These are phyloP conservation scores for Thelonectria blattea DNA, from an alignment of 2,329 filamentous ascomycete species.

Conservation along the genomic window DNA sequence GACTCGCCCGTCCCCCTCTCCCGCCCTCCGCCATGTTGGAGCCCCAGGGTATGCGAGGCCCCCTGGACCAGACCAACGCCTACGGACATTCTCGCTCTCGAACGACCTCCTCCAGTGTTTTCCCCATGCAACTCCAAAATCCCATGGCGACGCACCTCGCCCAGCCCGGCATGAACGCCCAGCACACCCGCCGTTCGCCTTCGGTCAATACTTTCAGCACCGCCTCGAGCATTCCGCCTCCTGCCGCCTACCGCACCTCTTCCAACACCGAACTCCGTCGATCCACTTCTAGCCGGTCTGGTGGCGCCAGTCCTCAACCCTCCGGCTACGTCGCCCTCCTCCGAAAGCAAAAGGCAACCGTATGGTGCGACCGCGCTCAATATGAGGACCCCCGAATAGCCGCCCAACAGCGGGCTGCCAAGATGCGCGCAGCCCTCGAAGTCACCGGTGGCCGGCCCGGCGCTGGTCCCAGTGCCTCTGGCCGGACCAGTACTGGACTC, in stretches of 20 bases:
- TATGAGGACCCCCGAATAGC: constrained; percentile 85
- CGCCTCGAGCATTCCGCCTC: constrained; percentile 69
- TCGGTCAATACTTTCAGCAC: constrained; percentile 74
- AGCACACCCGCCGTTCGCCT: constrained; percentile 63
- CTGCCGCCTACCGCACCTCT: constrained; percentile 62
- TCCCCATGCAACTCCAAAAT: constrained; percentile 47
- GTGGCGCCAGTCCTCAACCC: constrained; percentile 58
- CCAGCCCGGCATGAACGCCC: constrained; percentile 40
- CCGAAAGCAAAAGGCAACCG: constrained; percentile 94
- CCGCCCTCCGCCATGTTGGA: constrained; percentile 39
- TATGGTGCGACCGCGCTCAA: constrained; percentile 96
- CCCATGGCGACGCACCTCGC: constrained; percentile 39
- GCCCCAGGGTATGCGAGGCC: constrained; percentile 41
- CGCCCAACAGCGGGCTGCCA: constrained; percentile 85
- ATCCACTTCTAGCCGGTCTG: constrained; percentile 82
- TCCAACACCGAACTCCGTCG: constrained; percentile 68
- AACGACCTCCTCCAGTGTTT: constrained; percentile 62
- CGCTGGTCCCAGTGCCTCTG: constrained; percentile 46
- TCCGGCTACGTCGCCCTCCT: constrained; percentile 94
- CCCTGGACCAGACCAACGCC: constrained; percentile 44
- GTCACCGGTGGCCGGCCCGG: constrained; percentile 71
- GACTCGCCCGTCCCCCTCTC: constrained; percentile 25
- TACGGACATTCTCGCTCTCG: constrained; percentile 62
- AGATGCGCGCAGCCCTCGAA: constrained; percentile 84
- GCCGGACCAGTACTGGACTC: constrained; percentile 67